A percentile compares a stretch with the other conserved stretches of the same genome.
Evolutionary conservation across 176 grass and related monocot genomes (phyloP).

Genomic region (Saccharum spontaneum): DNA sequence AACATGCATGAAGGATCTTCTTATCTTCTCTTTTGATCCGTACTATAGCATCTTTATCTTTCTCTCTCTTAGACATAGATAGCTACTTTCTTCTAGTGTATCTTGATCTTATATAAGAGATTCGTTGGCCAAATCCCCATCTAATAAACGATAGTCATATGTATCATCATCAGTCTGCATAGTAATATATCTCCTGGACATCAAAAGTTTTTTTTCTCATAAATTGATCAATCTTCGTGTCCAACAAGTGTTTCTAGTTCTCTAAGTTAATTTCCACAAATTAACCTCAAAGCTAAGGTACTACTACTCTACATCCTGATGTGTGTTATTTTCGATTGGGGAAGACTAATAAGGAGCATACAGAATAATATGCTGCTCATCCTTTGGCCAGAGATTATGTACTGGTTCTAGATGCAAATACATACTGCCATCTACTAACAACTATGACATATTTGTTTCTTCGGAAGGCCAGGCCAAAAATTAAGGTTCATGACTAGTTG

Average conservation of each 20-base stretch:
- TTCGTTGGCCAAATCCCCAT: not conserved
- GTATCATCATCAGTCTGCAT: not conserved
- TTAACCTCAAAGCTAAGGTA: not conserved
- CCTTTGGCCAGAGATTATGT: not conserved
- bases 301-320: not conserved
- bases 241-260: slow-evolving; percentile 1
- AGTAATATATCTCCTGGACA: not conserved
- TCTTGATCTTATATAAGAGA: not conserved
- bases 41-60: not conserved
- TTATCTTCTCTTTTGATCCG: slow-evolving; percentile 18
- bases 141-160: not conserved
- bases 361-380: not conserved
- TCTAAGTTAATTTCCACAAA: not conserved
- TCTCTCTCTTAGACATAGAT: not conserved
- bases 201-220: not conserved
- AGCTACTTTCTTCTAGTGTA: not conserved
- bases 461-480: slow-evolving; percentile 4
- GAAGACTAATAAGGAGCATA: slow-evolving; percentile 8
- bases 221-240: not conserved
- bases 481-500: slow-evolving; percentile 18
- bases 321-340: not conserved
- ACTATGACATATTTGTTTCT: slow-evolving; percentile 21
- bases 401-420: slow-evolving; percentile 11
- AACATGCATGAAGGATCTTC: slow-evolving; percentile 23
- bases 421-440: slow-evolving; percentile 12